Evolutionary conservation across 1,139 yeast genomes (phyloP), one percentile per base, ranked within the genome.

Genomic region (Geotrichum citri-aurantii): DNA sequence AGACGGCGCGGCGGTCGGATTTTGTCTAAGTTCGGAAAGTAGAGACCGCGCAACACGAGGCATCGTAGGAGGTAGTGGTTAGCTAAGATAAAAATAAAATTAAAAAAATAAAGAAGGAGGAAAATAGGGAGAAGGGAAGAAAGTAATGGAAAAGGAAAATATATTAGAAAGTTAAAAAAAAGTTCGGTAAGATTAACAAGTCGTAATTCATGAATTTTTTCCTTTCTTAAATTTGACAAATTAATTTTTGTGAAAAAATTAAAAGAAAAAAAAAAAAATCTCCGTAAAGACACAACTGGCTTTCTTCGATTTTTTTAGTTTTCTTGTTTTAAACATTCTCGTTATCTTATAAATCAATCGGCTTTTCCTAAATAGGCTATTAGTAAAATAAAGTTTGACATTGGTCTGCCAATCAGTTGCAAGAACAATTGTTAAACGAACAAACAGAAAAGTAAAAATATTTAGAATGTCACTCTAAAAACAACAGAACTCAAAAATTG

Each of bases 1-100:
- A 31, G 21, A 19, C 24, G 29, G 54, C 21, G 37, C 24, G 17
- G 40, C 10, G n/a, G 40, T 31, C 14, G 40, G 40, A 14, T 31
- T 31, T 12, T 31, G 40, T 31, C 40, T 31, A 14, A 10, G 40
- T 12, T 31, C 40, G 12, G 40, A 37, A n/a, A 37, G 40, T 4
- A 31, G 40, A 3, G 47, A 24, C 24, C 8, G 56, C 12, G 14
- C 56, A 14, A 40, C 24, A 50, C n/a, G 52, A 52, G 44, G 57
- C 40, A 29, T 49, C 11, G 11, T 44, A 33, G 55, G 26, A 47
- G 49, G 29, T 55, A 31, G 23, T 27, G 50, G 37, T 29, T 26
- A 17, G 42, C 17, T 26, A 48, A 49, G 47, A 50, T 23, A 24
- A 46, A 26, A 47, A 40, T 24, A 24, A 24, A 12, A 48, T n/a